Base-by-base conservation (phyloP, 805 yeast genomes). In the Kazachstania psychrophila region DNA sequence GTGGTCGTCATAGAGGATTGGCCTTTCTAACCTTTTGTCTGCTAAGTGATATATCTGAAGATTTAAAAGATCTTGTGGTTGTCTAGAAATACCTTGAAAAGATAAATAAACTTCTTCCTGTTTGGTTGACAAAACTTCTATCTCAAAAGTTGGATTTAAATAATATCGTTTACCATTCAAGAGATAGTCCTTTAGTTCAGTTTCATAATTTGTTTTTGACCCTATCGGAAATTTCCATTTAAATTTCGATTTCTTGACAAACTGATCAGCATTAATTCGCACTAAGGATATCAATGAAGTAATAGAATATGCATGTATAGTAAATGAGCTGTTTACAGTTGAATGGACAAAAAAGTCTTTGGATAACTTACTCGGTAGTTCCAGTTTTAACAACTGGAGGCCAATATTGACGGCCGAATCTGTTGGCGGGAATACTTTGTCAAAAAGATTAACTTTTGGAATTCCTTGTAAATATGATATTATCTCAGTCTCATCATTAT, bases 381-480 rank as follows among this genome's bases (percentile, higher is more conserved):
- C 35, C 23, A 45, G 7, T 38, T 62, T 63, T 3, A 60, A 38
- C 14, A 70, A 48, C 20, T 56, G 58, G 6, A 68, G 50, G 7
- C 73, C 64, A 43, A 70, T 43, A 64, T 69, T 47, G 41, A 62
- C 38, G 0, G 60, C 58, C 6, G 47, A 49, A 6, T 34, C 22
- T 2, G 19, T 31, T n/a, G 49, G 54, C 25, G 24, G 45, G 41
- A 27, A 52, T 36, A 18, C 43, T 31, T 6, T 28, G 14, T 39
- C 29, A 23, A 30, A 14, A 8, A 49, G 13, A 5, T 42, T 31
- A 28, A 45, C 41, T 6, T 30, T 31, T 6, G 54, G 47, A 5
- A 43, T 10, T 20, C 39, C 42, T 22, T 44, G 44, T 34, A 58
- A n/a, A 44, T 50, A 38, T 8, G 34, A 12, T 12, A 29, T 25